Evolutionary conservation across 2,329 filamentous ascomycete species (phyloP).

Genomic region (Aspergillus sp.): DNA sequence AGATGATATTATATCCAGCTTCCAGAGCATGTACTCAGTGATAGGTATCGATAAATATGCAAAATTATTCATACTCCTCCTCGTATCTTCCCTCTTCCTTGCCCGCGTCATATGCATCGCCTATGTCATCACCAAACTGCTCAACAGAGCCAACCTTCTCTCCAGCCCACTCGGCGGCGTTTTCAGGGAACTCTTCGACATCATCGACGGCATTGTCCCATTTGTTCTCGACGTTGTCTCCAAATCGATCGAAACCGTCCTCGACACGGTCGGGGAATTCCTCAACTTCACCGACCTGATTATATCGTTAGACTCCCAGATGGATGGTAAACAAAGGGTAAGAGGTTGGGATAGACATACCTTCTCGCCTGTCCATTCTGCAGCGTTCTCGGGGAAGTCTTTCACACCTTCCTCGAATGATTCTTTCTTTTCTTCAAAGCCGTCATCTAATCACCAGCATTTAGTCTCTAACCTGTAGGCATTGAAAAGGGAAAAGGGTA

Average conservation of each 20-base stretch:
- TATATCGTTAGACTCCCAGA: background rate
- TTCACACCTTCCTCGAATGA: slow-evolving; percentile 30
- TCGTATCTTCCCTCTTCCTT: slow-evolving; percentile 24
- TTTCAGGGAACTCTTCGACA: slow-evolving; percentile 25
- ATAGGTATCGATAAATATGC: no score
- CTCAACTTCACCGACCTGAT: slow-evolving; percentile 36
- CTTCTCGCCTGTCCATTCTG: slow-evolving; percentile 40
- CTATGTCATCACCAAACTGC: slow-evolving; percentile 38
- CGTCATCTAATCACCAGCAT: slow-evolving; percentile 19
- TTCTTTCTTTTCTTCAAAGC: slow-evolving; percentile 30
- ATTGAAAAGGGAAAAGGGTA: background rate
- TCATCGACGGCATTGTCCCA: slow-evolving; percentile 12
- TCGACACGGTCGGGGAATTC: slow-evolving; percentile 33
- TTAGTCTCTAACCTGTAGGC: background rate
- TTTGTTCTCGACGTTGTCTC: slow-evolving; percentile 25
- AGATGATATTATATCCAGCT: no score
- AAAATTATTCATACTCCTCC: background rate
- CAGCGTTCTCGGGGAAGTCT: slow-evolving; percentile 40
- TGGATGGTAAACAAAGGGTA: background rate
- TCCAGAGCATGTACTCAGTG: no score
- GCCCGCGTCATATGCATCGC: slow-evolving; percentile 41
- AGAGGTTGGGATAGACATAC: slow-evolving; percentile 12
- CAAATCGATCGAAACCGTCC: slow-evolving; percentile 19
- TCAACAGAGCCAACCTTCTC: slow-evolving; percentile 41
- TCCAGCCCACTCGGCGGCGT: slow-evolving; percentile 31